A percentile compares a stretch with the other conserved stretches of the same genome.
Evolutionary conservation across 768 basidiomycete genomes (phyloP).

Genomic region (Termitomyces sp.): DNA sequence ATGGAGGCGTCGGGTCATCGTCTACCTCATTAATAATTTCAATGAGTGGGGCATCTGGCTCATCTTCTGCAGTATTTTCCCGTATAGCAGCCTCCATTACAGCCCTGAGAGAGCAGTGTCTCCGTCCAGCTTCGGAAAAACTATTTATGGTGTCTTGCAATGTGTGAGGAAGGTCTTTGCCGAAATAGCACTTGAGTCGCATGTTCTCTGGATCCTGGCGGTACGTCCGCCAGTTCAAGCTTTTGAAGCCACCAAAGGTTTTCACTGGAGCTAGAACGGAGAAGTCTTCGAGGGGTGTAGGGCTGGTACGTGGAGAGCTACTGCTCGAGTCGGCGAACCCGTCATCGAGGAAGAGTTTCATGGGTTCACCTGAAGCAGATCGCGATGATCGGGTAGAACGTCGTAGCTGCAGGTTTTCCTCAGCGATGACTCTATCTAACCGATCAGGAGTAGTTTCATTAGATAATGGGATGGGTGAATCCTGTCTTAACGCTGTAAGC

Average conservation of each 20-base stretch:
- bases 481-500: neutral
- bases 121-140: constrained; percentile 34
- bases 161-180: constrained; percentile 53
- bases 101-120: constrained; percentile 37
- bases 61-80: constrained; percentile 60
- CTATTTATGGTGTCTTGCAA: constrained; percentile 66
- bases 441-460: constrained; percentile 2
- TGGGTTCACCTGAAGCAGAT: constrained; percentile 9
- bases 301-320: constrained; percentile 8
- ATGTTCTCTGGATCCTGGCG: constrained; percentile 29
- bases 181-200: constrained; percentile 25
- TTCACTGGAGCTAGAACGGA: constrained; percentile 3
- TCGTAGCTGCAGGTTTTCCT: neutral
- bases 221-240: constrained; percentile 33
- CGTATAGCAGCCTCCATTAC: constrained; percentile 64
- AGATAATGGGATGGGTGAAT: neutral
- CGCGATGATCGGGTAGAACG: constrained; percentile 14
- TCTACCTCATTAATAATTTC: constrained; percentile 65
- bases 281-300: constrained; percentile 7
- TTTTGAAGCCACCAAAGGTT: constrained; percentile 27
- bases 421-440: neutral
- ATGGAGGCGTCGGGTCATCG: constrained; percentile 63
- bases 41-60: constrained; percentile 66
- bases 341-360: constrained; percentile 1
- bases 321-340: neutral